Evolutionary conservation across 768 basidiomycete species (phyloP).

Genomic region (Lactifluus subvellereus): DNA sequence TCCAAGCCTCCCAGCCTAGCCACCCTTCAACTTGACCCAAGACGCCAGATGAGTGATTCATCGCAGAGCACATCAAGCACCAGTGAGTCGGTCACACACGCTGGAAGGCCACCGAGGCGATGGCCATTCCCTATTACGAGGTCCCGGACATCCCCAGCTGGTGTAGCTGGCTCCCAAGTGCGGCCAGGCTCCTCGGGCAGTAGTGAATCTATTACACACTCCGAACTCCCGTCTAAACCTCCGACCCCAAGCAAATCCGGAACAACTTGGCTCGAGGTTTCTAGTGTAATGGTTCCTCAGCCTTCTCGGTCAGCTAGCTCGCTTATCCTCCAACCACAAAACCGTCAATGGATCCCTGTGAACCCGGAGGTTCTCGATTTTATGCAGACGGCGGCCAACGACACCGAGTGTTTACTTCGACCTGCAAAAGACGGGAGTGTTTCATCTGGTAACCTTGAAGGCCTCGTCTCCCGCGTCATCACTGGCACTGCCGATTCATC

Average conservation of each 20-base stretch:
- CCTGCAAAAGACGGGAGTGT: conserved; percentile 7
- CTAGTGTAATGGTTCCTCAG: not conserved
- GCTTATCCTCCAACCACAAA: not conserved
- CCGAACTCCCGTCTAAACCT: no score
- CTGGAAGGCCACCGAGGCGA: not conserved
- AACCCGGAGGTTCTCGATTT: not conserved
- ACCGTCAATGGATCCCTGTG: not conserved
- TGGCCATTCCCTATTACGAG: not conserved
- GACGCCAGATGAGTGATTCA: not conserved
- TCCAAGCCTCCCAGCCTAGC: not conserved
- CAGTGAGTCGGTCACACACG: not conserved
- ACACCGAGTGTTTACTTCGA: conserved; percentile 2
- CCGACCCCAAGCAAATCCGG: not conserved
- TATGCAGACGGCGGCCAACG: not conserved
- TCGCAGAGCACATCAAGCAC: not conserved
- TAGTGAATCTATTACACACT: not conserved
- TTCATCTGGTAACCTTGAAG: conserved; percentile 15
- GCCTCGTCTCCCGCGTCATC: conserved; percentile 6
- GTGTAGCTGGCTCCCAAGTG: not conserved
- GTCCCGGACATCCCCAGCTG: not conserved
- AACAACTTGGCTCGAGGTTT: not conserved
- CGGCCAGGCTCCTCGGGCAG: not conserved
- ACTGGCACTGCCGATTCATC: not conserved
- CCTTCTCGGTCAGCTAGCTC: not conserved
- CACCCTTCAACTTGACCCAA: not conserved